phyloP scores from a whole-genome alignment of 495 filamentous ascomycete genomes.

The Hypoxylon fragiforme region DNA sequence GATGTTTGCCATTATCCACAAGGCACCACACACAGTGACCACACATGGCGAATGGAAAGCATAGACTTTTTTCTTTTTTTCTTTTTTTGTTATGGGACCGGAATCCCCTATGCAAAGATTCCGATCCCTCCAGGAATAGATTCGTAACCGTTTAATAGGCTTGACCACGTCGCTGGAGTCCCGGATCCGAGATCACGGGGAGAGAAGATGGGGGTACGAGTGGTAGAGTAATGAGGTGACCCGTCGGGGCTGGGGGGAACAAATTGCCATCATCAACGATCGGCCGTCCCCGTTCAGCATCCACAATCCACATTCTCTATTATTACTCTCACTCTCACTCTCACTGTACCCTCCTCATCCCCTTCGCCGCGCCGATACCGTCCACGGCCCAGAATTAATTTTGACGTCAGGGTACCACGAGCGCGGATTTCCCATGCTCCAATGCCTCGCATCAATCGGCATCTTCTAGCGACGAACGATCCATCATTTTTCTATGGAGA shows the following conservation, averaged over 20 bases:
- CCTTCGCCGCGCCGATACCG: conserved; percentile 14
- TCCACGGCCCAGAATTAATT: conserved; percentile 6
- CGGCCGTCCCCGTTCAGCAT: conserved; percentile 15
- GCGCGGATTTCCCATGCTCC: conserved; percentile 10
- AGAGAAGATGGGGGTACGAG: neutral
- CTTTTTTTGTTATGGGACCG: too few relatives aligned
- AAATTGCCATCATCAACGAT: conserved; percentile 1
- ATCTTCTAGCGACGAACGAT: conserved; percentile 1
- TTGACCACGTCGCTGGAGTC: conserved; percentile 22
- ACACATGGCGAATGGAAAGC: too few relatives aligned
- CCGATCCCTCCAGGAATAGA: conserved; percentile 2
- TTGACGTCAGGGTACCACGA: conserved; percentile 33
- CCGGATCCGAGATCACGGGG: conserved; percentile 25
- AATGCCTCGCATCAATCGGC: conserved; percentile 26
- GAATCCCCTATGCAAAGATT: conserved; percentile 4
- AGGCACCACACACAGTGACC: too few relatives aligned
- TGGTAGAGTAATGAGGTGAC: too few relatives aligned
- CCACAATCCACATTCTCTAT: too few relatives aligned
- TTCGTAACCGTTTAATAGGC: conserved; percentile 7
- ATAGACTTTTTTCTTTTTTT: too few relatives aligned
- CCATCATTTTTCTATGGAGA: conserved; percentile 9
- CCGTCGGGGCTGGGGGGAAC: too few relatives aligned
- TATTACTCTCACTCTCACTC: neutral
- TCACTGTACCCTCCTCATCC: too few relatives aligned
- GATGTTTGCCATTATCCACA: neutral